Evolutionary conservation across 345 rosid species (phyloP).

Genomic region (Bruguiera sexangula): DNA sequence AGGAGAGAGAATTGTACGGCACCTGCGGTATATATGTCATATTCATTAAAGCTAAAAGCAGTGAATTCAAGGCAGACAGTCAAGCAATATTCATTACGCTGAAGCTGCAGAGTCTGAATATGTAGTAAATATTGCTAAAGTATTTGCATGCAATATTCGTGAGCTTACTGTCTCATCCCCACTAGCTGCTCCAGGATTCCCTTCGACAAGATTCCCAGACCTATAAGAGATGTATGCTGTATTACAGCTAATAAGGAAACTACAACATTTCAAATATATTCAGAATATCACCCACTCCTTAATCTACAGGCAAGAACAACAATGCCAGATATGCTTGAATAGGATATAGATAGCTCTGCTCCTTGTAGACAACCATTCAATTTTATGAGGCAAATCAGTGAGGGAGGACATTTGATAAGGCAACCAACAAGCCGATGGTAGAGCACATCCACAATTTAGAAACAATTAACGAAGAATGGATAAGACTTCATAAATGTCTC

Average conservation of each 20-base stretch:
- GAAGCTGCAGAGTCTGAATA: background rate
- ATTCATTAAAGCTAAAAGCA: constrained; percentile 9
- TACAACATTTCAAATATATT: constrained; percentile 9
- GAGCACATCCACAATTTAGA: no score
- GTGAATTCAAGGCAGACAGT: constrained; percentile 3
- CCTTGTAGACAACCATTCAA: background rate
- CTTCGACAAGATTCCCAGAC: constrained; percentile 87
- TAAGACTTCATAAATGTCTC: no score
- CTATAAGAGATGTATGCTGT: constrained; percentile 36
- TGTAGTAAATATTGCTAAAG: constrained; percentile 6
- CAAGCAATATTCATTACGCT: constrained; percentile 2
- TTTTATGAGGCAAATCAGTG: no score
- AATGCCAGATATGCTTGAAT: background rate
- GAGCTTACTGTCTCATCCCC: constrained; percentile 91
- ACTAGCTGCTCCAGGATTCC: constrained; percentile 81
- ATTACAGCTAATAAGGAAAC: constrained; percentile 1
- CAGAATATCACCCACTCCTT: background rate
- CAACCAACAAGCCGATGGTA: no score
- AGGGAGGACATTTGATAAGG: no score
- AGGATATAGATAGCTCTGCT: background rate
- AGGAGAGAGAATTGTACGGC: constrained; percentile 90
- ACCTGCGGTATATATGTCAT: constrained; percentile 46
- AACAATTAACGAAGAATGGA: no score
- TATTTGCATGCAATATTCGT: constrained; percentile 12
- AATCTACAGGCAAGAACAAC: constrained; percentile 2